Conservation (phyloP, 2,329 filamentous ascomycete genomes). For the Zalaria obscura region DNA sequence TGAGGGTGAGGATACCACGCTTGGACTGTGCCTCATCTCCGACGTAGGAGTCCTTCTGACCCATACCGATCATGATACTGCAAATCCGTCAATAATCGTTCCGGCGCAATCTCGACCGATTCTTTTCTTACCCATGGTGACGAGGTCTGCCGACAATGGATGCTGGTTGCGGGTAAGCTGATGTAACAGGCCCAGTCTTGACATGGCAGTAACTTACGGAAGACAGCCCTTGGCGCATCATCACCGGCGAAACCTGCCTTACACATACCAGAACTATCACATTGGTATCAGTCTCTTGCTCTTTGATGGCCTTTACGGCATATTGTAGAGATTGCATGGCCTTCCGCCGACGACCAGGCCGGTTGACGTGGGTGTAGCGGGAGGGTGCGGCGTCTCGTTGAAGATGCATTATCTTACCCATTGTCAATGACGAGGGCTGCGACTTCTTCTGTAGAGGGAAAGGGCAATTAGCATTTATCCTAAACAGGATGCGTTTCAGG, state of each 20-base stretch:
- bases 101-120: conserved; percentile 6
- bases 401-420: conserved; percentile 66
- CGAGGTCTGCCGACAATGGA: conserved; percentile 99
- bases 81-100: conserved; percentile 24
- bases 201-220: conserved; percentile 64
- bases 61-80: conserved; percentile 99
- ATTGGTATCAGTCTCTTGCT: conserved; percentile 5
- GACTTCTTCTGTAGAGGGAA: conserved; percentile 73
- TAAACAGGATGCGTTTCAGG: neutral
- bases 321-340: neutral
- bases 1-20: conserved; percentile 99
- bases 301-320: neutral
- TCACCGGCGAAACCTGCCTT: conserved; percentile 99
- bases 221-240: conserved; percentile 98
- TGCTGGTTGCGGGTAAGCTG: conserved; percentile 41
- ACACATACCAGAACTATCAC: conserved; percentile 94
- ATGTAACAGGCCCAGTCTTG: neutral
- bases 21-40: conserved; percentile 99
- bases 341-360: neutral
- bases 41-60: conserved; percentile 99
- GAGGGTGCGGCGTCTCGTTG: neutral
- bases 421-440: conserved; percentile 99
- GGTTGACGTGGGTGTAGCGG: neutral
- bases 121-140: conserved; percentile 81
- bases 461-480: conserved; percentile 7